phyloP scores from a whole-genome alignment of 2,329 filamentous ascomycete genomes.

The Purpureocillium lavendulum region DNA sequence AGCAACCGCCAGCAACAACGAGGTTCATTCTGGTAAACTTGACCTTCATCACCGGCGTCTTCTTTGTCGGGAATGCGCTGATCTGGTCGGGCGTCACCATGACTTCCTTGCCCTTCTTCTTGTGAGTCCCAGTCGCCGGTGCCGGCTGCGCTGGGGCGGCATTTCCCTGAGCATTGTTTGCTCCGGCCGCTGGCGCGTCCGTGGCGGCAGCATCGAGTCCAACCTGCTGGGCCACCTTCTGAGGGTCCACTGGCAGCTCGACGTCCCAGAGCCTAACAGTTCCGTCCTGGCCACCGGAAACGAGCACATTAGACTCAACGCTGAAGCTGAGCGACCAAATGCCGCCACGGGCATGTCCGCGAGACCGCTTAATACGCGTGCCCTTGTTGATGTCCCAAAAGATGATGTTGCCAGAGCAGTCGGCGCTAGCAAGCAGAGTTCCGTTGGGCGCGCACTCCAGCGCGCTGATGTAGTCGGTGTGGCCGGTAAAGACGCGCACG shows the following conservation, averaged over 20 bases:
- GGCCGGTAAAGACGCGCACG: constrained; percentile 86
- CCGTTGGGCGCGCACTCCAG: constrained; percentile 82
- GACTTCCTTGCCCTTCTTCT: constrained; percentile 84
- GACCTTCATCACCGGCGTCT: constrained; percentile 87
- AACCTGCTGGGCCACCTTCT: constrained; percentile 42
- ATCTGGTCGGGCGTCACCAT: constrained; percentile 91
- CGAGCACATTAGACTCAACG: constrained; percentile 82
- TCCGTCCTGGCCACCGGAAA: constrained; percentile 84
- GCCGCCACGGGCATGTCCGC: constrained; percentile 86
- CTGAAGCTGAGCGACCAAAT: constrained; percentile 93
- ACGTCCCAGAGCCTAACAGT: constrained; percentile 95
- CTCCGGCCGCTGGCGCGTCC: constrained; percentile 26
- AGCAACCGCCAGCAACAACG: constrained; percentile 74
- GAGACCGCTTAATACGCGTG: constrained; percentile 80
- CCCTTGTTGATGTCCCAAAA: constrained; percentile 92
- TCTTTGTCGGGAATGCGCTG: constrained; percentile 91
- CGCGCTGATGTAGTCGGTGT: constrained; percentile 78
- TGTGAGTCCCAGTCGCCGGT: constrained; percentile 26
- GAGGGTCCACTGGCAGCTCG: constrained; percentile 58
- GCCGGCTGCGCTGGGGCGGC: constrained; percentile 17
- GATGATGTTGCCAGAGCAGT: constrained; percentile 81
- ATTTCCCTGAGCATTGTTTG: constrained; percentile 7
- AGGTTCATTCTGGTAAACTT: constrained; percentile 94
- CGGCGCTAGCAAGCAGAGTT: constrained; percentile 83
- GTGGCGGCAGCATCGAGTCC: constrained; percentile 33